A percentile compares a stretch with the other conserved stretches of the same genome.
Conservation (phyloP, 805 yeast genomes). For the Spencermartinsiella europaea region DNA sequence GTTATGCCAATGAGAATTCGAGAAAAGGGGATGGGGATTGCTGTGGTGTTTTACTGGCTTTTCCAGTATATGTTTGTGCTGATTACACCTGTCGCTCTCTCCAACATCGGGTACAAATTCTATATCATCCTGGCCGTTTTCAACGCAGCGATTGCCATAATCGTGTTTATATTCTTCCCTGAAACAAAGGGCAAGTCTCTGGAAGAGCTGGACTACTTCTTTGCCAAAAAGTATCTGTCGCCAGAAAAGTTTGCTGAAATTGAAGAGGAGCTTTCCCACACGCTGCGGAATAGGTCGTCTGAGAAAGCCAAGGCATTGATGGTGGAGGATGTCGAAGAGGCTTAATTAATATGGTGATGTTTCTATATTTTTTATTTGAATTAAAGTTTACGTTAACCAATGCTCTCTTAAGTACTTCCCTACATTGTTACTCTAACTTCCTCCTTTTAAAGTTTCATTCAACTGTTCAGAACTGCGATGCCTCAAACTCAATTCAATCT, state of each 20-base stretch:
- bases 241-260: constrained; percentile 2
- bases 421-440: no score
- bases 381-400: no score
- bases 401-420: no score
- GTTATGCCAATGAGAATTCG: constrained; percentile 45
- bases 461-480: no score
- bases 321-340: background rate
- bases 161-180: constrained; percentile 59
- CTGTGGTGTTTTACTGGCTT: constrained; percentile 47
- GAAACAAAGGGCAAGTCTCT: constrained; percentile 70
- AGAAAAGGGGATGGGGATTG: constrained; percentile 41
- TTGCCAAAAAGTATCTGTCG: constrained; percentile 3
- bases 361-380: no score
- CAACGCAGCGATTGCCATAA: constrained; percentile 3
- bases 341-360: no score
- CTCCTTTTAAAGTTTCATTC: no score
- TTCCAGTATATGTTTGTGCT: constrained; percentile 53
- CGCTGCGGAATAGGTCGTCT: background rate
- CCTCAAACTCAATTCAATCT: no score
- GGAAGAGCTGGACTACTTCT: constrained; percentile 41
- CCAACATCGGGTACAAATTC: constrained; percentile 46
- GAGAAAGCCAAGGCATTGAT: background rate
- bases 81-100: constrained; percentile 46
- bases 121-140: constrained; percentile 50
- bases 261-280: constrained; percentile 1